phyloP scores from a whole-genome alignment of 1,139 yeast genomes.

The Saccharomycopsis hybrid region DNA sequence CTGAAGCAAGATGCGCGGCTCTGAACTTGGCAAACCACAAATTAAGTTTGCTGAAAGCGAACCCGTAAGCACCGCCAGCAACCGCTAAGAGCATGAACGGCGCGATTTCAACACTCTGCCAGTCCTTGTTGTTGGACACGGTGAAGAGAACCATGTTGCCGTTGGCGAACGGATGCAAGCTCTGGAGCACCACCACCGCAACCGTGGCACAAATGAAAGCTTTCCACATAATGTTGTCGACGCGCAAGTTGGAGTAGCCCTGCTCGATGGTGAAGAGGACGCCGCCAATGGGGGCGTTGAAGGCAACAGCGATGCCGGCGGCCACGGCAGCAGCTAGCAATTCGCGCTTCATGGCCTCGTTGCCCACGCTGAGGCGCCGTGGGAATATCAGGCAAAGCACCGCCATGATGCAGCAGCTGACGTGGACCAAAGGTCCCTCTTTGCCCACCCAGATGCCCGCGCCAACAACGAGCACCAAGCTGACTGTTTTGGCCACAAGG shows the following conservation, averaged over 20 bases:
- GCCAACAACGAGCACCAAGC: constrained; percentile 63
- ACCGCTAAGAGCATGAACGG: constrained; percentile 66
- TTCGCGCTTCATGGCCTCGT: constrained; percentile 48
- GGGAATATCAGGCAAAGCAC: constrained; percentile 24
- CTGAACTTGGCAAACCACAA: constrained; percentile 36
- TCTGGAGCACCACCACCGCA: constrained; percentile 61
- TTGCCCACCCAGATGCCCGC: constrained; percentile 88
- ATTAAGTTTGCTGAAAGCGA: constrained; percentile 45
- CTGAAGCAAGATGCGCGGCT: constrained; percentile 16
- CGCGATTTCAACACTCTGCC: constrained; percentile 63
- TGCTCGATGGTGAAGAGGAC: constrained; percentile 80
- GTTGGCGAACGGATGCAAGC: constrained; percentile 52
- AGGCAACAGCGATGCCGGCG: constrained; percentile 90
- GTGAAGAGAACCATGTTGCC: constrained; percentile 53
- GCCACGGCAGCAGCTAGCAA: constrained; percentile 80
- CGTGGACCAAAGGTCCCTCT: constrained; percentile 91
- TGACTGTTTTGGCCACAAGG: constrained; percentile 43
- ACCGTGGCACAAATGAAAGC: constrained; percentile 73
- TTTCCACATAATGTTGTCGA: constrained; percentile 70
- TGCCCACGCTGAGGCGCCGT: not conserved
- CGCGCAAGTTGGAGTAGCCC: constrained; percentile 55
- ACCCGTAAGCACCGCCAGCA: constrained; percentile 65
- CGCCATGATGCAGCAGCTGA: constrained; percentile 63
- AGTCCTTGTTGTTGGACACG: constrained; percentile 64
- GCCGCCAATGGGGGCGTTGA: constrained; percentile 94